Conservation (phyloP, 2,329 filamentous ascomycete species). For the Aureobasidium sp. region DNA sequence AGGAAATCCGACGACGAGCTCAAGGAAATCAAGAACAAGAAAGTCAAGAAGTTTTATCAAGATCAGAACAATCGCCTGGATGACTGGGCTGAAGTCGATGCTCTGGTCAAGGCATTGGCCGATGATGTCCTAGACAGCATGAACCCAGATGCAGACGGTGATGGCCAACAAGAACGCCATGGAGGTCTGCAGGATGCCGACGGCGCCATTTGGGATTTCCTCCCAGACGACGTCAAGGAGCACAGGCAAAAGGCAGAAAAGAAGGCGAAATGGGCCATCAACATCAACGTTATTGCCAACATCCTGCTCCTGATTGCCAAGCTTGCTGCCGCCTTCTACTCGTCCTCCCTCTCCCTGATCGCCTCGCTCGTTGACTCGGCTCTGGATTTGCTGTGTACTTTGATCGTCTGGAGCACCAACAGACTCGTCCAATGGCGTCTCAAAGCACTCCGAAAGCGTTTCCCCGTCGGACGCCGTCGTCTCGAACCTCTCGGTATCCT, state of each 20-base stretch:
- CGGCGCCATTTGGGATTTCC: slow-evolving; percentile 45
- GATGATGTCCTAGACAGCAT: slow-evolving; percentile 54
- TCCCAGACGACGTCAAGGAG: slow-evolving; percentile 47
- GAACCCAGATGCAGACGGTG: slow-evolving; percentile 49
- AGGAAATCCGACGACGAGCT: slow-evolving; percentile 42
- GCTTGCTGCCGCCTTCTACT: slow-evolving; percentile 44
- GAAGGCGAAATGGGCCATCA: slow-evolving; percentile 49
- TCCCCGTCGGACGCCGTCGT: slow-evolving; percentile 48
- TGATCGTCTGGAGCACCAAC: slow-evolving; percentile 54
- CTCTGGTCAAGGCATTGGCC: slow-evolving; percentile 46
- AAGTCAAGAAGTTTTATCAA: slow-evolving; percentile 46
- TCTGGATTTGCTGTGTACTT: slow-evolving; percentile 50
- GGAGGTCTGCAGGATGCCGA: slow-evolving; percentile 41
- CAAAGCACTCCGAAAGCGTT: slow-evolving; percentile 41
- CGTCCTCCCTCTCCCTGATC: slow-evolving; percentile 51
- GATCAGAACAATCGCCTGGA: slow-evolving; percentile 46
- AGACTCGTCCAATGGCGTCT: slow-evolving; percentile 50
- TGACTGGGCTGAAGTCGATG: slow-evolving; percentile 52
- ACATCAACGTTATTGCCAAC: slow-evolving; percentile 54
- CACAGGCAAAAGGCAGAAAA: slow-evolving; percentile 38
- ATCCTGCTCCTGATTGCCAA: slow-evolving; percentile 49
- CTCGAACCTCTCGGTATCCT: slow-evolving; percentile 55
- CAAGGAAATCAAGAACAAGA: slow-evolving; percentile 45
- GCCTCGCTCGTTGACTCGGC: slow-evolving; percentile 54
- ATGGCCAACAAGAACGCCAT: slow-evolving; percentile 45